Evolutionary conservation across 768 basidiomycete genomes (phyloP).

Genomic region (Tricholoma sp.): DNA sequence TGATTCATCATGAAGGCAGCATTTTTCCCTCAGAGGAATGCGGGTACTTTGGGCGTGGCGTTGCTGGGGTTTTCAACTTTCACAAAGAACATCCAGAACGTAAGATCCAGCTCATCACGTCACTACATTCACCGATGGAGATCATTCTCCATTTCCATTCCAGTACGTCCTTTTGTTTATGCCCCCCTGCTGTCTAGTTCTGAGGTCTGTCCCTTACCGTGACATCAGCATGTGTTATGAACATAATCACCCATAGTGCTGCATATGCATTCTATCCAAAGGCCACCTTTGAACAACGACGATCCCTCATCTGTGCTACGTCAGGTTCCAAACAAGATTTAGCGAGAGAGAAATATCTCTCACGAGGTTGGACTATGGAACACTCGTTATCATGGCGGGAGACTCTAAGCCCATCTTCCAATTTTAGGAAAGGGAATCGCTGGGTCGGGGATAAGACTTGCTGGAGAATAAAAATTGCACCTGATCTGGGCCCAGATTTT

Average conservation of each 20-base stretch:
- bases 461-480: not conserved
- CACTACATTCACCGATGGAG: conserved; percentile 26
- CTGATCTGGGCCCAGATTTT: not conserved
- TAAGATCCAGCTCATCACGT: conserved; percentile 38
- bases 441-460: not conserved
- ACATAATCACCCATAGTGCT: conserved; percentile 32
- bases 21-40: not conserved
- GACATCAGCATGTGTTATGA: conserved; percentile 37
- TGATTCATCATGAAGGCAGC: not conserved
- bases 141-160: conserved; percentile 43
- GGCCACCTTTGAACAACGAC: conserved; percentile 32
- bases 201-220: not conserved
- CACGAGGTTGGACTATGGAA: conserved; percentile 30
- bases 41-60: conserved; percentile 19
- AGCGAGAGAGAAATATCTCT: conserved; percentile 26
- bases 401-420: not conserved
- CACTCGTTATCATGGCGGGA: not conserved
- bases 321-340: conserved; percentile 1
- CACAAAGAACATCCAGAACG: conserved; percentile 13
- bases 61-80: conserved; percentile 30
- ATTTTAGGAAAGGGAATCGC: not conserved
- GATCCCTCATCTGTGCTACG: conserved; percentile 16
- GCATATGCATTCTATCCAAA: conserved; percentile 37
- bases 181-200: conserved; percentile 1
- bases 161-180: conserved; percentile 24